phyloP scores from a whole-genome alignment of 148 eudicot species.

The Spergularia bocconei region DNA sequence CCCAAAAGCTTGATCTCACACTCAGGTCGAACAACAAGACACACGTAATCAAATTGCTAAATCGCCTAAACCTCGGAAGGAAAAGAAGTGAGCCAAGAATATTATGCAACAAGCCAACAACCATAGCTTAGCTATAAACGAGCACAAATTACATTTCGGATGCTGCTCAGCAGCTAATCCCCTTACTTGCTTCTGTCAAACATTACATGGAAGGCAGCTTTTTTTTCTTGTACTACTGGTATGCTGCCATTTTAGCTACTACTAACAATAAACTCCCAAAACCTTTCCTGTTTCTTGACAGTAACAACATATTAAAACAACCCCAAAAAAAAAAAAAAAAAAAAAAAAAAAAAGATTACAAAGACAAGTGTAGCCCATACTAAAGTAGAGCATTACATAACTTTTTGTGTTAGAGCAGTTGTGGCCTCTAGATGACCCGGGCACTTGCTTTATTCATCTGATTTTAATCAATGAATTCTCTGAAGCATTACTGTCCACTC shows the following conservation, averaged over 20 bases:
- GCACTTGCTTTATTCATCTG: conserved; percentile 30
- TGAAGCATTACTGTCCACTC: too few relatives aligned
- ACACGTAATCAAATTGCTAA: background rate
- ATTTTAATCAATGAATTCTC: conserved; percentile 25
- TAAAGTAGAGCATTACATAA: conserved; percentile 14
- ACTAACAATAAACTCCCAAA: conserved; percentile 16
- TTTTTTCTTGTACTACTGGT: background rate
- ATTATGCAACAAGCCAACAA: background rate
- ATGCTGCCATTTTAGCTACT: background rate
- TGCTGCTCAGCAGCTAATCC: conserved; percentile 30
- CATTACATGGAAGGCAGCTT: conserved; percentile 16
- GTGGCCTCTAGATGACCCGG: conserved; percentile 19
- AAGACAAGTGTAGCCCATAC: conserved; percentile 13
- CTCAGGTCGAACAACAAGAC: background rate
- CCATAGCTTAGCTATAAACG: conserved; percentile 9
- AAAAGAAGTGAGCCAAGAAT: background rate
- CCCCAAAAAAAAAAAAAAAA: background rate
- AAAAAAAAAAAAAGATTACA: background rate
- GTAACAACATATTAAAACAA: background rate
- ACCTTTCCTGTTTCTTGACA: conserved; percentile 1
- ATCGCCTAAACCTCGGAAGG: background rate
- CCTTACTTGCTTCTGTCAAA: conserved; percentile 12
- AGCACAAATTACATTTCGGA: conserved; percentile 26
- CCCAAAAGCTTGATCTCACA: too few relatives aligned
- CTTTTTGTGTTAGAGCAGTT: conserved; percentile 18